These are phyloP conservation scores for Pseudoscleropodium purum DNA, from an alignment of 225 moss, liverwort and hornwort genomes.

Conservation along the genomic window DNA sequence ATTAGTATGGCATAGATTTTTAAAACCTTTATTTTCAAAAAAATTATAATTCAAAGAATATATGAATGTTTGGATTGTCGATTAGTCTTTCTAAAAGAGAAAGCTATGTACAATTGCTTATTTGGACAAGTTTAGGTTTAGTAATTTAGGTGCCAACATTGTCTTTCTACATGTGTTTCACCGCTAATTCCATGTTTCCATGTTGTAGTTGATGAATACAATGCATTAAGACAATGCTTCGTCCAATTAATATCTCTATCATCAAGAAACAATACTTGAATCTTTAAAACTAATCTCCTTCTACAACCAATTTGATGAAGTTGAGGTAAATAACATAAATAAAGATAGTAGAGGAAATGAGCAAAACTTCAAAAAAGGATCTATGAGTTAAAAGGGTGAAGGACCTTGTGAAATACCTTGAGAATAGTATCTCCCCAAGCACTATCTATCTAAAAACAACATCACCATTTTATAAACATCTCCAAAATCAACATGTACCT, in stretches of 20 bases:
- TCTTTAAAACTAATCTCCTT: background rate
- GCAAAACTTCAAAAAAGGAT: background rate
- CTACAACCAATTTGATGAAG: background rate
- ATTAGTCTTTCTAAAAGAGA: rapidly evolving
- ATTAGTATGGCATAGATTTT: rapidly evolving
- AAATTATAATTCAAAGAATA: background rate
- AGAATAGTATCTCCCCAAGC: rapidly evolving
- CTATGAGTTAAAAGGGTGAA: background rate
- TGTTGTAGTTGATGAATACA: rapidly evolving
- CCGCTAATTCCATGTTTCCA: background rate
- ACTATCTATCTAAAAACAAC: rapidly evolving
- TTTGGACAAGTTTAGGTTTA: background rate
- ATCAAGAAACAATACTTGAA: background rate
- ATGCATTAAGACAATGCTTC: background rate
- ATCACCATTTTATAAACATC: background rate
- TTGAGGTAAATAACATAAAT: background rate
- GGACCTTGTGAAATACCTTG: background rate
- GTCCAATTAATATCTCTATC: background rate
- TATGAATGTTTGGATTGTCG: background rate
- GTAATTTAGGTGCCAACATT: background rate
- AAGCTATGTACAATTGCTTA: background rate
- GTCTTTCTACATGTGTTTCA: rapidly evolving
- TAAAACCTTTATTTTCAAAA: background rate
- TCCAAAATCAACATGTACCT: background rate
- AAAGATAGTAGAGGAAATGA: background rate